phyloP scores from a whole-genome alignment of 441 rosid species.

The Isatis lusitanica region DNA sequence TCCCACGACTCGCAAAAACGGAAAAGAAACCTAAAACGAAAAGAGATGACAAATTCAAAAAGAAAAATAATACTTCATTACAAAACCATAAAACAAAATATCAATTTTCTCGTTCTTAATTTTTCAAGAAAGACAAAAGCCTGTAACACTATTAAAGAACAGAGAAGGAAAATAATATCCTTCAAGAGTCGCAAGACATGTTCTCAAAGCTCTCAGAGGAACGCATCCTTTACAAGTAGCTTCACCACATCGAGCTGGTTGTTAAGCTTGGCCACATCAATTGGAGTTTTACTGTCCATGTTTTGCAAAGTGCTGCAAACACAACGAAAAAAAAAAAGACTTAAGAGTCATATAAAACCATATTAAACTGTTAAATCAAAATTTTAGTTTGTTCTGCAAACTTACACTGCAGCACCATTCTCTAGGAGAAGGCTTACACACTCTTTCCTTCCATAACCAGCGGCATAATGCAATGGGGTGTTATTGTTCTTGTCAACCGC shows the following conservation, averaged over 20 bases:
- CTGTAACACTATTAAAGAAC: slow-evolving; percentile 12
- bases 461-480: slow-evolving; percentile 96
- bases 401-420: slow-evolving; percentile 98
- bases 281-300: slow-evolving; percentile 91
- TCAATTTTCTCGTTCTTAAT: not conserved
- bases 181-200: slow-evolving; percentile 9
- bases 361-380: not conserved
- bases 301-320: slow-evolving; percentile 80
- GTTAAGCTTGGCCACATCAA: slow-evolving; percentile 98
- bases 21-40: not conserved
- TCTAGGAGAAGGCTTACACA: slow-evolving; percentile 90
- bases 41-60: not conserved
- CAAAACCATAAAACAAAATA: slow-evolving; percentile 18
- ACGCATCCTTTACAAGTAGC: slow-evolving; percentile 92
- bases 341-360: not conserved
- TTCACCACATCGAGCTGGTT: slow-evolving; percentile 88
- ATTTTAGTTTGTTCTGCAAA: slow-evolving; percentile 2
- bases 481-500: slow-evolving; percentile 94
- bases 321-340: not conserved
- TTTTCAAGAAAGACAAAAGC: not conserved
- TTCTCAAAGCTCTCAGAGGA: slow-evolving; percentile 51
- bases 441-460: slow-evolving; percentile 96
- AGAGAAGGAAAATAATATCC: slow-evolving; percentile 8
- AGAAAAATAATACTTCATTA: not conserved
- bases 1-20: not conserved